Percentiles rank a stretch among this genome's conserved stretches.
These are phyloP conservation scores for Coccomyxa sp. DNA, from an alignment of 139 green algal genomes.

Conservation along the genomic window DNA sequence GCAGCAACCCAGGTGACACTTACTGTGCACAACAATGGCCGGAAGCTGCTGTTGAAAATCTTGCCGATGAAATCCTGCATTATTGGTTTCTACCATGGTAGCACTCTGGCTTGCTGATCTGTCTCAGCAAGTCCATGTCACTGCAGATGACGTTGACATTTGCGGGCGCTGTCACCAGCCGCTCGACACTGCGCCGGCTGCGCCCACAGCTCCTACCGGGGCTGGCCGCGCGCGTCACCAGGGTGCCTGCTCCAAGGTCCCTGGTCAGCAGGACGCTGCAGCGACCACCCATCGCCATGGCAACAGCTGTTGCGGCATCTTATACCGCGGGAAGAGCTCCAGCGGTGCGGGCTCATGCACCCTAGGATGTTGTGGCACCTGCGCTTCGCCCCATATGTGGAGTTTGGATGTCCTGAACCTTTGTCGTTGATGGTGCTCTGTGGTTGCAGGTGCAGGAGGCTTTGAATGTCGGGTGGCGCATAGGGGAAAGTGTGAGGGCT, in stretches of 20 bases:
- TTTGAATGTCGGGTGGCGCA: no score
- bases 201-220: not conserved
- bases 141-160: not conserved
- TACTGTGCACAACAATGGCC: no score
- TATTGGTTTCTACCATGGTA: no score
- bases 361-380: no score
- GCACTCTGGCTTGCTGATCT: not conserved
- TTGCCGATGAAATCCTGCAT: no score
- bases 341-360: not conserved
- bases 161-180: not conserved
- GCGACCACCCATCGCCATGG: not conserved
- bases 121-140: not conserved
- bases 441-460: no score
- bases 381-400: no score
- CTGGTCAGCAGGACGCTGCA: not conserved
- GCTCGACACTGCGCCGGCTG: not conserved
- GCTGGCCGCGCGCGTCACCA: not conserved
- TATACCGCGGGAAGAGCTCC: not conserved
- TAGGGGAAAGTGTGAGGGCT: no score
- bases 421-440: no score
- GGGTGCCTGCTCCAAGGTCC: not conserved
- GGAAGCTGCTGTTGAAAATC: no score
- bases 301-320: not conserved
- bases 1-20: not conserved
- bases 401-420: no score